Evolutionary conservation across 140 eudicot genomes (phyloP).

Genomic region (Erigeron philadelphicus): DNA sequence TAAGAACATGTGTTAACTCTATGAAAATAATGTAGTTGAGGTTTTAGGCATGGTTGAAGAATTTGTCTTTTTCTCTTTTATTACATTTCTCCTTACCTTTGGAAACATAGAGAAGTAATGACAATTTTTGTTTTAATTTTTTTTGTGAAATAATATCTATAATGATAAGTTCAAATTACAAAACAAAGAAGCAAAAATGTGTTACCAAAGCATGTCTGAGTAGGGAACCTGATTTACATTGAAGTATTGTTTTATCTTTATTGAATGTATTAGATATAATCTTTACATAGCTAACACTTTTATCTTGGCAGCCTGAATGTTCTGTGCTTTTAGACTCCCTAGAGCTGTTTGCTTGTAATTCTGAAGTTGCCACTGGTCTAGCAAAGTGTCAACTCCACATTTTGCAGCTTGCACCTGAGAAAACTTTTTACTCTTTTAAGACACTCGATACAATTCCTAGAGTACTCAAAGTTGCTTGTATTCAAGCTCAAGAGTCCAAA

Average conservation of each 20-base stretch:
- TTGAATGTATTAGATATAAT: slow-evolving; percentile 7
- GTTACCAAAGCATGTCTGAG: slow-evolving; percentile 10
- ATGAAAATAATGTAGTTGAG: background rate
- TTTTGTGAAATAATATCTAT: background rate
- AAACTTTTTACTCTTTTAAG: slow-evolving; percentile 71
- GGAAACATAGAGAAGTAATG: slow-evolving; percentile 2
- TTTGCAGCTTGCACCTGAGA: slow-evolving; percentile 70
- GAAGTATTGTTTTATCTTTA: slow-evolving; percentile 1
- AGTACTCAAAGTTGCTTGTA: slow-evolving; percentile 85
- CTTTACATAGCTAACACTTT: slow-evolving; percentile 12
- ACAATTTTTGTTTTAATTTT: slow-evolving; percentile 5
- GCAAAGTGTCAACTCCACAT: slow-evolving; percentile 73
- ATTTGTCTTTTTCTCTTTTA: background rate
- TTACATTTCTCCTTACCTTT: background rate
- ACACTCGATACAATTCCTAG: slow-evolving; percentile 77
- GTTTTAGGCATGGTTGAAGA: slow-evolving; percentile 2
- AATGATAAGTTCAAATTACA: slow-evolving; percentile 2
- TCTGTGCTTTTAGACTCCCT: slow-evolving; percentile 77
- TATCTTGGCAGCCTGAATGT: slow-evolving; percentile 82
- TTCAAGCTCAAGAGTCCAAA: slow-evolving; percentile 70
- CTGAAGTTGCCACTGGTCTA: slow-evolving; percentile 56
- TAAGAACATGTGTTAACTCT: slow-evolving; percentile 11
- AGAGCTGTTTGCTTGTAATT: slow-evolving; percentile 76
- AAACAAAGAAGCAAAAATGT: background rate
- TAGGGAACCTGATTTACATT: slow-evolving; percentile 13